phyloP scores from a whole-genome alignment of 306 rosid species.

The Carpinus fangiana region DNA sequence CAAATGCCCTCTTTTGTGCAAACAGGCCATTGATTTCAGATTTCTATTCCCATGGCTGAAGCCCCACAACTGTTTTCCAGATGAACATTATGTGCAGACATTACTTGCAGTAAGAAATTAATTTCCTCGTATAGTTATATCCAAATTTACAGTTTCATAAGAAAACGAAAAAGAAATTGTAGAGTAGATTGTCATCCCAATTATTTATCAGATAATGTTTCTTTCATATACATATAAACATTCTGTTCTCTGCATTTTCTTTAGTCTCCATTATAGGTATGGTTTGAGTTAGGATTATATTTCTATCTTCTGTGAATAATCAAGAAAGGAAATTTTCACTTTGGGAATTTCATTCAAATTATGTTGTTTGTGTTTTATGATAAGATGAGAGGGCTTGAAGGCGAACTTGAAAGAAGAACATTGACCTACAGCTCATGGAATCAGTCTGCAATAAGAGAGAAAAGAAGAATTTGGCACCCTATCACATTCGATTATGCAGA shows the following conservation, averaged over 20 bases:
- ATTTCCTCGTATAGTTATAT: background rate
- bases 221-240: background rate
- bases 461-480: slow-evolving; percentile 39
- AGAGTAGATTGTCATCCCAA: background rate
- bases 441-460: slow-evolving; percentile 15
- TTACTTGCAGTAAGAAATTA: slow-evolving; percentile 9
- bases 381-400: slow-evolving; percentile 30
- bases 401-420: slow-evolving; percentile 33
- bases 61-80: background rate
- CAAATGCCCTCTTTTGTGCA: background rate
- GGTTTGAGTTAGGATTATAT: too few relatives aligned
- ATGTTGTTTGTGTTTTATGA: slow-evolving; percentile 2
- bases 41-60: background rate
- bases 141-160: background rate
- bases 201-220: too few relatives aligned
- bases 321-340: too few relatives aligned
- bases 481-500: slow-evolving; percentile 26
- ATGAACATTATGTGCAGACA: slow-evolving; percentile 15
- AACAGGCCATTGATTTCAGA: background rate
- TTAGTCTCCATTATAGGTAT: too few relatives aligned
- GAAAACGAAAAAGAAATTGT: background rate
- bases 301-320: too few relatives aligned
- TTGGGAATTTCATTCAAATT: background rate
- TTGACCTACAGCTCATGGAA: slow-evolving; percentile 38
- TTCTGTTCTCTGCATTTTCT: too few relatives aligned